Base-by-base conservation (phyloP, 2,329 filamentous ascomycete genomes). In the Rhytidhysteron rufulum region DNA sequence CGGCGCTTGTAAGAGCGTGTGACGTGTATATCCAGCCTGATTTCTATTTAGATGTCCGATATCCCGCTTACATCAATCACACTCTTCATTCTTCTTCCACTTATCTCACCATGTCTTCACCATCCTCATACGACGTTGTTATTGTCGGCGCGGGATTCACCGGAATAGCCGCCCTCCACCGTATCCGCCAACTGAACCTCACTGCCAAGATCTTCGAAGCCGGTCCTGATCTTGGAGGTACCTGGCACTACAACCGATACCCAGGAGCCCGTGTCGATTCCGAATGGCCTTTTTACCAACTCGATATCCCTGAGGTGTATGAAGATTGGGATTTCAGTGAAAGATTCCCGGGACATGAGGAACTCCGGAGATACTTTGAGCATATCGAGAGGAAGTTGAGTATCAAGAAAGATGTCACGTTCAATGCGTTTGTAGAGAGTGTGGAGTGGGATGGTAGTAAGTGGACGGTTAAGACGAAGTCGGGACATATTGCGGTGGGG, bases 381-480 rank as follows among this genome's bases (percentile, higher is more conserved):
- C 56, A 60, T 27, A 34, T 54, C 2, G 57, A 58, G 20, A 43
- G 47, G 15, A 44, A 43, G 1, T 45, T 58, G 2, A 36, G 44
- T 5, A 43, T 62, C 1, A 40, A 49, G 3, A 54, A 55, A 31
- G 56, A 60, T 25, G 46, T 51, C 3, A 39, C 41, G 3, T 79
- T 75, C 54, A 56, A 70, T 19, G 65, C 65, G 8, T 60, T 58
- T 5, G 69, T 78, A 1, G 53, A 62, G 5, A 63, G 57, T 2
- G 71, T 69, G 2, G 49, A 55, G 1, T 78, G 69, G 47, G 57
- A 75, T 39, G 40, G 57, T 1, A 58, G 59, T 0, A 48, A 54
- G 21, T 80, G 75, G 77, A 62, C 55, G 0, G 51, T 79, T 11
- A 59, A 45, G 6, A 73, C 70, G 0, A 62, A 63, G 7, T 65